A percentile compares a stretch with the other conserved stretches of the same genome.
Evolutionary conservation across 164 flowering plant species (phyloP).

Genomic region (Chimonanthus salicifolius): DNA sequence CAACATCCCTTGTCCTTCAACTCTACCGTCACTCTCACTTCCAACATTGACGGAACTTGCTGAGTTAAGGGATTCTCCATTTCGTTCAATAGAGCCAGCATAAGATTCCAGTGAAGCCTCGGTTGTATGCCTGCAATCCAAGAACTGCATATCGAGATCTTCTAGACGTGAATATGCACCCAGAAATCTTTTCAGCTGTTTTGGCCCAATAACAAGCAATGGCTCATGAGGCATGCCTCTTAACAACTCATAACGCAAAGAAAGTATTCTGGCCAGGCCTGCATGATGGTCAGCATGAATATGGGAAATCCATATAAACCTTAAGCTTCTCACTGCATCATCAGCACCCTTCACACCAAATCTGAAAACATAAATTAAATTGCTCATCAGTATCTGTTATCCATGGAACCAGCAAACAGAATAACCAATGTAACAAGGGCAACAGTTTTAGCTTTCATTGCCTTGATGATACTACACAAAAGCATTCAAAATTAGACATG

Average conservation of each 20-base stretch:
- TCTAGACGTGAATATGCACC: conserved; percentile 91
- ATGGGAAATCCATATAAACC: conserved; percentile 91
- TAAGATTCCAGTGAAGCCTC: conserved; percentile 45
- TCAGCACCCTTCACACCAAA: conserved; percentile 84
- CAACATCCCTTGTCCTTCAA: conserved; percentile 1
- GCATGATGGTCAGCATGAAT: conserved; percentile 99
- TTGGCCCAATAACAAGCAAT: conserved; percentile 80
- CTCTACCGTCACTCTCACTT: conserved; percentile 5
- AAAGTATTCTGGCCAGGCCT: conserved; percentile 90
- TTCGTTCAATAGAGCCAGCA: conserved; percentile 18
- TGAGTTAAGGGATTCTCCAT: conserved; percentile 7
- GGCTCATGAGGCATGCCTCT: conserved; percentile 67
- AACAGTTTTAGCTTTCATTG: not conserved
- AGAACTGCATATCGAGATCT: conserved; percentile 85
- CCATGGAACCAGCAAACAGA: not conserved
- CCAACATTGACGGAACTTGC: conserved; percentile 15
- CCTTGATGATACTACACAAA: no score
- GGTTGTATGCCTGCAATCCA: conserved; percentile 73
- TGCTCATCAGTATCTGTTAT: not conserved
- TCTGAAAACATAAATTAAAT: conserved; percentile 28
- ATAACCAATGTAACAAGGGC: not conserved
- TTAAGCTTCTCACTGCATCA: conserved; percentile 56
- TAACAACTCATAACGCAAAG: conserved; percentile 62
- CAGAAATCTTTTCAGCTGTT: conserved; percentile 64
- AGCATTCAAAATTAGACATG: no score